Evolutionary conservation across 75 land plant species (phyloP).

Genomic region (Sequoia sempervirens): DNA sequence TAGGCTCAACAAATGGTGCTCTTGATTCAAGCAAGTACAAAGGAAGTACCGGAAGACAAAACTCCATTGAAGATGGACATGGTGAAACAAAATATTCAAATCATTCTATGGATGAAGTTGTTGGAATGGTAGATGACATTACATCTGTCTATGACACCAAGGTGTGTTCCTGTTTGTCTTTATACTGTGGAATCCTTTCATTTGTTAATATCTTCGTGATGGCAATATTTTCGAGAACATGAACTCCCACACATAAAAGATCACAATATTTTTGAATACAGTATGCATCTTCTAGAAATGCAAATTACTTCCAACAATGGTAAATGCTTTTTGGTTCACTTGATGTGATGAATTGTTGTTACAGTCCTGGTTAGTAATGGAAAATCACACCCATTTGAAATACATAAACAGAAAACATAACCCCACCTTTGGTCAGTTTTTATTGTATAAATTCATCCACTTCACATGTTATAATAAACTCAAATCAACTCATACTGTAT

Average conservation of each 20-base stretch:
- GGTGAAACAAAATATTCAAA: conserved; percentile 53
- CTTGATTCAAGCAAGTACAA: conserved; percentile 1
- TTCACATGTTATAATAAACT: too few species aligned
- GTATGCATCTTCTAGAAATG: neutral
- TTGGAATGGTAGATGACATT: conserved; percentile 79
- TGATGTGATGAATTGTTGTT: neutral
- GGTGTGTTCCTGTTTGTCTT: conserved; percentile 28
- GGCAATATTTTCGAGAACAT: neutral
- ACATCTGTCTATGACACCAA: conserved; percentile 71
- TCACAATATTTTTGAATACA: neutral
- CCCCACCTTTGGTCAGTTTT: too few species aligned
- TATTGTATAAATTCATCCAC: too few species aligned
- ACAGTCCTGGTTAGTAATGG: neutral
- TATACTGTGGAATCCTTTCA: neutral
- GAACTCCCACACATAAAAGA: neutral
- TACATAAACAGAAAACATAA: neutral
- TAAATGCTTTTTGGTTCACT: neutral
- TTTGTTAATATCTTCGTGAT: neutral
- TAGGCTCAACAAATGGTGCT: conserved; percentile 10
- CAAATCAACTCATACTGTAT: too few species aligned
- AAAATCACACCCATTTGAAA: neutral
- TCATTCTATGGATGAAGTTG: conserved; percentile 92
- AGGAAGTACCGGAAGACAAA: neutral
- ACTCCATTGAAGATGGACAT: conserved; percentile 34
- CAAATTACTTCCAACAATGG: neutral